Evolutionary conservation across 192 early-diverging fungal species (phyloP).

Genomic region (Fimicolochytrium jonesii): DNA sequence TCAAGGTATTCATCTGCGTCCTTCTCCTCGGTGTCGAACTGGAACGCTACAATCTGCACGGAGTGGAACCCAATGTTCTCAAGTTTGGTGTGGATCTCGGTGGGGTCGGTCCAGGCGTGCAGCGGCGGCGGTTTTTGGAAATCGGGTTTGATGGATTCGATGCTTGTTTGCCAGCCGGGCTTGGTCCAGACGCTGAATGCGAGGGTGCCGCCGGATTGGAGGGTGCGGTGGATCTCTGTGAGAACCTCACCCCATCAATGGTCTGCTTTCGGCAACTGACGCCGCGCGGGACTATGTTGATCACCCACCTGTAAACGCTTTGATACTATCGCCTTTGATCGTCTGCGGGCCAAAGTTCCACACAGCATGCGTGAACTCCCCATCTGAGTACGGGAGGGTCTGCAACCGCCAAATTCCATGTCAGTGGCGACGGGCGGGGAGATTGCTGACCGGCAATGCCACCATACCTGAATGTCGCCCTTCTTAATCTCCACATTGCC

Average conservation of each 20-base stretch:
- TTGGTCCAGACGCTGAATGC: constrained; percentile 7
- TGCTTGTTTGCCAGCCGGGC: background rate
- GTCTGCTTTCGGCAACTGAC: too few species aligned
- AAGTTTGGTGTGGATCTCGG: constrained; percentile 2
- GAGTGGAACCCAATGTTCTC: constrained; percentile 6
- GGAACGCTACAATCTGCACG: background rate
- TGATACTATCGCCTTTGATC: constrained; percentile 5
- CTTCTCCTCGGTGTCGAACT: constrained; percentile 7
- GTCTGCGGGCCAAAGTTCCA: constrained; percentile 13
- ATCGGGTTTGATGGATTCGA: constrained; percentile 7
- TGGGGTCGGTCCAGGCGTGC: background rate
- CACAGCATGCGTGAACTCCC: constrained; percentile 8
- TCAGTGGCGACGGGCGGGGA: too few species aligned
- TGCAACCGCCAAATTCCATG: background rate
- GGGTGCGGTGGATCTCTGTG: constrained; percentile 3
- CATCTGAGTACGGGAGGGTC: constrained; percentile 3
- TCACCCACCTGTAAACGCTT: background rate
- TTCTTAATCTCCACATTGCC: constrained; percentile 1
- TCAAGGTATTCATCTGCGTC: constrained; percentile 1
- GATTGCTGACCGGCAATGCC: too few species aligned
- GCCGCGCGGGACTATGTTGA: too few species aligned
- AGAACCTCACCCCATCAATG: too few species aligned
- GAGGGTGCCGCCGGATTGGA: background rate
- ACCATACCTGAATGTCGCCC: constrained; percentile 8
- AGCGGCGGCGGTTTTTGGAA: constrained; percentile 7